phyloP scores from a whole-genome alignment of 306 rosid genomes.

The Glycine latifolia region DNA sequence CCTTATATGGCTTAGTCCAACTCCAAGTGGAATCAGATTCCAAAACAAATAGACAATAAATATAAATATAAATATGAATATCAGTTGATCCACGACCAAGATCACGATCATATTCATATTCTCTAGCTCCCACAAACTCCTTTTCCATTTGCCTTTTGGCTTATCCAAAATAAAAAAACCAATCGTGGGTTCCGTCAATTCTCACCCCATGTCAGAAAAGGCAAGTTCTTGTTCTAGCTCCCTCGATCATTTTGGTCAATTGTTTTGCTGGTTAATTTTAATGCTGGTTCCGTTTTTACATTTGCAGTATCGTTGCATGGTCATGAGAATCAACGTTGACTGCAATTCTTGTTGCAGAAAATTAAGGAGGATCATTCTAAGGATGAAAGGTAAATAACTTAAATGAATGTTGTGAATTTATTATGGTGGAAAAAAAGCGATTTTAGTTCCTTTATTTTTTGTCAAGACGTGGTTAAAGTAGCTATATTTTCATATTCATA shows the following conservation, averaged over 20 bases:
- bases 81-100: constrained; percentile 26
- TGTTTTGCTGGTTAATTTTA: not conserved
- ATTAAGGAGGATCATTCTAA: constrained; percentile 64
- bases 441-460: no score
- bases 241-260: not conserved
- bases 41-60: constrained; percentile 43
- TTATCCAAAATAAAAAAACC: constrained; percentile 46
- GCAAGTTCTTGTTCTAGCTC: constrained; percentile 54
- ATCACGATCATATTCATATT: constrained; percentile 47
- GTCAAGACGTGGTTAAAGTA: no score
- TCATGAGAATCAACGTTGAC: constrained; percentile 75
- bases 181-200: constrained; percentile 45
- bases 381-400: constrained; percentile 70
- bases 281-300: constrained; percentile 22
- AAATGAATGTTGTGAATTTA: not conserved
- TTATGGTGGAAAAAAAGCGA: no score
- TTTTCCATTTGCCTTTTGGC: constrained; percentile 47
- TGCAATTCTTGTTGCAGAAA: constrained; percentile 77
- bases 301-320: constrained; percentile 75
- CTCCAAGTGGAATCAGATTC: constrained; percentile 61
- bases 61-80: constrained; percentile 34
- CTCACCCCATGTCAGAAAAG: constrained; percentile 66
- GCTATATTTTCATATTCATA: no score
- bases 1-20: constrained; percentile 32
- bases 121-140: constrained; percentile 40